Evolutionary conservation across 2,329 filamentous ascomycete species (phyloP).

Genomic region (Aspergillus sp.): DNA sequence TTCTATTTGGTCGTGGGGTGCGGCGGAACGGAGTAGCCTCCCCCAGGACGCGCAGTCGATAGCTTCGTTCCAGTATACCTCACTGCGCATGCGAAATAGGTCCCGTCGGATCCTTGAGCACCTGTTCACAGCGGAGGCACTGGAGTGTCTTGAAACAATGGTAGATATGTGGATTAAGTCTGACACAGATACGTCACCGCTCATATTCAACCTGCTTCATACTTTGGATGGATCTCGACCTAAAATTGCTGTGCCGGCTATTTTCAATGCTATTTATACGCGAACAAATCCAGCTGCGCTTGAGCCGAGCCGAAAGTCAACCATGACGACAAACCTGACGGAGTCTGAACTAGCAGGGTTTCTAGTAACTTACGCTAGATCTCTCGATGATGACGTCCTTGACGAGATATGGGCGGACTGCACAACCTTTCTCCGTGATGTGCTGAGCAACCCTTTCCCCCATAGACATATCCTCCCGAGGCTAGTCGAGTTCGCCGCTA

Average conservation of each 20-base stretch:
- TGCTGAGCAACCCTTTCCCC: constrained; percentile 90
- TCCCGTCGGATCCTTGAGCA: constrained; percentile 87
- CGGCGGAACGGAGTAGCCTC: constrained; percentile 47
- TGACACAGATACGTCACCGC: constrained; percentile 53
- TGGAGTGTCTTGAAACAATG: constrained; percentile 91
- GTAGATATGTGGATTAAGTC: constrained; percentile 76
- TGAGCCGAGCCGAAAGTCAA: constrained; percentile 78
- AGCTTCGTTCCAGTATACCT: constrained; percentile 88
- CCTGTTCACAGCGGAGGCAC: constrained; percentile 83
- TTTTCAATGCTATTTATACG: constrained; percentile 96
- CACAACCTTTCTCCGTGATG: constrained; percentile 82
- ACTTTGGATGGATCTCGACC: constrained; percentile 89
- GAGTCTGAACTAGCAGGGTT: constrained; percentile 86
- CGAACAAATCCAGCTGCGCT: constrained; percentile 81
- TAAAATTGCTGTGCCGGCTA: constrained; percentile 85
- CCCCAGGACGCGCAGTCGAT: constrained; percentile 65
- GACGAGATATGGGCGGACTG: constrained; percentile 98
- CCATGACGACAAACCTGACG: constrained; percentile 78
- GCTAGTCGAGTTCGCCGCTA: constrained; percentile 82
- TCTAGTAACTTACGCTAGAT: constrained; percentile 83
- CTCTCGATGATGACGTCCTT: constrained; percentile 93
- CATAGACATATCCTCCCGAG: constrained; percentile 87
- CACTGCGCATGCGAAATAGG: constrained; percentile 84
- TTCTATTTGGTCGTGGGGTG: constrained; percentile 90
- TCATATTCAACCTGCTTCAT: constrained; percentile 83